A percentile compares a stretch with the other conserved stretches of the same genome.
phyloP scores from a whole-genome alignment of 257 asterid species.

The Solanum corneliomulleri region DNA sequence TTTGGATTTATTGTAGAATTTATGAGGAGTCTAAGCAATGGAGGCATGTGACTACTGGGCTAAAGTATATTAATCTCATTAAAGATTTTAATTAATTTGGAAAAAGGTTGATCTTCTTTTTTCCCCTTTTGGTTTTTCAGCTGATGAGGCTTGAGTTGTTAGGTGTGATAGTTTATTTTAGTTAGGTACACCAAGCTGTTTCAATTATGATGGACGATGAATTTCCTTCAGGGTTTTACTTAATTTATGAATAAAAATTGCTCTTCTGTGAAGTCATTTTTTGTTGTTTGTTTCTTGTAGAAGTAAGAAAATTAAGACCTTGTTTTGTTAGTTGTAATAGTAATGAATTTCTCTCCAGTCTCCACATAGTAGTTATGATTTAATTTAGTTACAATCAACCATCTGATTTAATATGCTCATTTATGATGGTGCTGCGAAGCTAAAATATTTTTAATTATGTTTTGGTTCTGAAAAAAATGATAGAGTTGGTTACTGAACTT shows the following conservation, averaged over 20 bases:
- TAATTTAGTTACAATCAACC: background rate
- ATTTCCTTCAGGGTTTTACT: background rate
- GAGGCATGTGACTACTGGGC: background rate
- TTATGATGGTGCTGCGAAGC: background rate
- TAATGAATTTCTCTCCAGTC: background rate
- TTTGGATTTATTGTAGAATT: background rate
- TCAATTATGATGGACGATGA: background rate
- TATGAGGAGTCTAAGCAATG: background rate
- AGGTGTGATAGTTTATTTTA: background rate
- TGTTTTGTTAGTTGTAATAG: background rate
- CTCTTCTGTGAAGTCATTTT: background rate
- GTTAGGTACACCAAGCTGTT: background rate
- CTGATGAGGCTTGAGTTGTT: background rate
- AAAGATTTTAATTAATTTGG: background rate
- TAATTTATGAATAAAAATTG: background rate
- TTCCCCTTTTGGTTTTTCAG: background rate
- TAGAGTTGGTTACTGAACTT: background rate
- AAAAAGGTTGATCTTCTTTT: background rate
- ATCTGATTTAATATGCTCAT: background rate
- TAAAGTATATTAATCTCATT: background rate
- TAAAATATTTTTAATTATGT: background rate
- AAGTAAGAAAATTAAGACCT: background rate
- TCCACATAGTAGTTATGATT: background rate
- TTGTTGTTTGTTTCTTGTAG: background rate
- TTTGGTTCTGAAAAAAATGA: background rate